Evolutionary conservation across 306 rosid genomes (phyloP).

Genomic region (Vigna nakashimae): DNA sequence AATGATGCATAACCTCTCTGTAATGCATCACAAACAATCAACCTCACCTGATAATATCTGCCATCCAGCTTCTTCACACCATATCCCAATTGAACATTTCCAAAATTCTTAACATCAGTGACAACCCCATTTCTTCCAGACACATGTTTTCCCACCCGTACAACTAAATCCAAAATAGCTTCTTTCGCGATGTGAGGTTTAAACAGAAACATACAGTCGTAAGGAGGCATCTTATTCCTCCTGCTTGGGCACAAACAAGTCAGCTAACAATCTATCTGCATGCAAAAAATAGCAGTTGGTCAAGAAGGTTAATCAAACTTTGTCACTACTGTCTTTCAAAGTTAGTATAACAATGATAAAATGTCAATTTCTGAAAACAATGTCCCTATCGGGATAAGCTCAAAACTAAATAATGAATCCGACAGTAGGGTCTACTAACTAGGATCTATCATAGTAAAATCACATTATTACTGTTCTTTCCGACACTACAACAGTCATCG

Average conservation of each 20-base stretch:
- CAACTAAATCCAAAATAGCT: constrained; percentile 63
- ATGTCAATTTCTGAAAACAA: background rate
- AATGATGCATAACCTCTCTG: background rate
- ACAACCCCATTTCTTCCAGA: constrained; percentile 79
- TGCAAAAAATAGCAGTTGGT: constrained; percentile 25
- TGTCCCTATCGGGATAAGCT: background rate
- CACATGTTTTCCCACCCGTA: constrained; percentile 81
- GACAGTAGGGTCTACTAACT: background rate
- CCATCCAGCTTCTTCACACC: constrained; percentile 94
- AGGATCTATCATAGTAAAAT: too few relatives aligned
- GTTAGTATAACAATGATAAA: too few relatives aligned
- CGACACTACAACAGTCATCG: too few relatives aligned
- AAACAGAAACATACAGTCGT: constrained; percentile 78
- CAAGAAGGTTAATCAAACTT: background rate
- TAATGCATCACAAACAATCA: background rate
- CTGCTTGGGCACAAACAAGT: background rate
- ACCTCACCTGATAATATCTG: constrained; percentile 73
- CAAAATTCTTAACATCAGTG: constrained; percentile 61
- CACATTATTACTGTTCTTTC: too few relatives aligned
- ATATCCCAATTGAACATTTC: constrained; percentile 80
- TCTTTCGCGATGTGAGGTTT: constrained; percentile 63
- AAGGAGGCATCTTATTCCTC: constrained; percentile 72
- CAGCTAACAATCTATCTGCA: constrained; percentile 24
- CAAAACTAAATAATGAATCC: background rate
- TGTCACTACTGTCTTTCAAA: background rate